Evolutionary conservation across 352 stramenopile species (phyloP).

Genomic region (Pythium folliculosum): DNA sequence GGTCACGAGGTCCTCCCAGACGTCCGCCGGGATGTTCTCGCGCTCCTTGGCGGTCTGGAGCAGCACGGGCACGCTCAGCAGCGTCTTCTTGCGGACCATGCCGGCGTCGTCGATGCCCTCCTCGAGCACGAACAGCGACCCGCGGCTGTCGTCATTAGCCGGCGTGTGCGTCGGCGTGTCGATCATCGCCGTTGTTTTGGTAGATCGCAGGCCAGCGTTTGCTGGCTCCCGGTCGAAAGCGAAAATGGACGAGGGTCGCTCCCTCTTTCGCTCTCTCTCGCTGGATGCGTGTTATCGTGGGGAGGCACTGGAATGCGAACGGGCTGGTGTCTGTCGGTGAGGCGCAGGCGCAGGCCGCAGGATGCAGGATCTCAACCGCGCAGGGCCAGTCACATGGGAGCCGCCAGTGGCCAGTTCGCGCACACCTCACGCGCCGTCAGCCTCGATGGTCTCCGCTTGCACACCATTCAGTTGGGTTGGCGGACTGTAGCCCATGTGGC

Average conservation of each 20-base stretch:
- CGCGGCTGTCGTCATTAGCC: constrained; percentile 4
- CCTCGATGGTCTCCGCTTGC: no score
- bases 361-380: background rate
- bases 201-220: background rate
- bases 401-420: background rate
- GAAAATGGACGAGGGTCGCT: background rate
- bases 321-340: background rate
- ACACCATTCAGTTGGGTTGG: no score
- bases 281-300: background rate
- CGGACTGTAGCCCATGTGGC: no score
- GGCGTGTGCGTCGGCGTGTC: constrained; percentile 10
- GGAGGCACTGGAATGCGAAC: background rate
- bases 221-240: background rate
- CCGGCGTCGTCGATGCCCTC: constrained; percentile 6
- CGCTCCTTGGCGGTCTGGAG: constrained; percentile 16
- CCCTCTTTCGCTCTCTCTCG: no score
- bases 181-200: constrained; percentile 9
- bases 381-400: background rate
- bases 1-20: constrained; percentile 58
- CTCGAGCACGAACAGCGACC: constrained; percentile 19
- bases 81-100: constrained; percentile 22
- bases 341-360: background rate
- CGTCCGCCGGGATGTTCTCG: constrained; percentile 56
- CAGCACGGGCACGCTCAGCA: constrained; percentile 16
- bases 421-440: no score